phyloP scores from a whole-genome alignment of 345 rosid genomes.

The Melaleuca quinquenervia region DNA sequence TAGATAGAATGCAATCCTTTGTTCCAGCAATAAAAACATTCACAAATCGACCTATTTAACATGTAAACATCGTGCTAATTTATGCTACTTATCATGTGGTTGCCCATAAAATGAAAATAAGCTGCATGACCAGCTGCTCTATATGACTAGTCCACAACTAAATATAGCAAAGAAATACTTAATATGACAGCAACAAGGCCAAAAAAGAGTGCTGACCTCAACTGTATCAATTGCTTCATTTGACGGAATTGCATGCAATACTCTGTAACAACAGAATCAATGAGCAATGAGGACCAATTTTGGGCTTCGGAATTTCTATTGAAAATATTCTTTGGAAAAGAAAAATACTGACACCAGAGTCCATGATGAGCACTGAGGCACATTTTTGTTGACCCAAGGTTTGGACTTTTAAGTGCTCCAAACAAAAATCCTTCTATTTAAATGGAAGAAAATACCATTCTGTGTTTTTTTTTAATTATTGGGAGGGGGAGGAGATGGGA shows the following conservation, averaged over 20 bases:
- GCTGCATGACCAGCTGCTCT: not conserved
- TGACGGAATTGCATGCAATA: constrained; percentile 74
- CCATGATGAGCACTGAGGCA: not conserved
- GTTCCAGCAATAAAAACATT: not conserved
- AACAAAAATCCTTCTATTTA: not conserved
- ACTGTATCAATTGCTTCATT: constrained; percentile 78
- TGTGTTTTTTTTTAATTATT: too few relatives aligned
- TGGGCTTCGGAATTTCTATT: not conserved
- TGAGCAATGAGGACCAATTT: not conserved
- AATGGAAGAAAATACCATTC: not conserved
- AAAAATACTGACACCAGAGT: not conserved
- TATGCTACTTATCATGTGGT: not conserved
- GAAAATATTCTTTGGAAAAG: not conserved
- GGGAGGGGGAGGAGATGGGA: too few relatives aligned
- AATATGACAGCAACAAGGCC: not conserved
- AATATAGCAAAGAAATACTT: not conserved
- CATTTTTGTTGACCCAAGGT: not conserved
- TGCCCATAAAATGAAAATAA: not conserved
- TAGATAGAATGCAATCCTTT: not conserved
- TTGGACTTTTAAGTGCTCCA: not conserved
- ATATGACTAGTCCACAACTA: not conserved
- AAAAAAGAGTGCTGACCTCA: constrained; percentile 34
- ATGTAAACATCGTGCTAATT: not conserved
- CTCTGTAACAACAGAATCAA: constrained; percentile 36
- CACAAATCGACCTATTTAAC: not conserved